A percentile compares a stretch with the other conserved stretches of the same genome.
Conservation (phyloP, 1,284 basidiomycete genomes). For the Lignosus rhinocerotis region DNA sequence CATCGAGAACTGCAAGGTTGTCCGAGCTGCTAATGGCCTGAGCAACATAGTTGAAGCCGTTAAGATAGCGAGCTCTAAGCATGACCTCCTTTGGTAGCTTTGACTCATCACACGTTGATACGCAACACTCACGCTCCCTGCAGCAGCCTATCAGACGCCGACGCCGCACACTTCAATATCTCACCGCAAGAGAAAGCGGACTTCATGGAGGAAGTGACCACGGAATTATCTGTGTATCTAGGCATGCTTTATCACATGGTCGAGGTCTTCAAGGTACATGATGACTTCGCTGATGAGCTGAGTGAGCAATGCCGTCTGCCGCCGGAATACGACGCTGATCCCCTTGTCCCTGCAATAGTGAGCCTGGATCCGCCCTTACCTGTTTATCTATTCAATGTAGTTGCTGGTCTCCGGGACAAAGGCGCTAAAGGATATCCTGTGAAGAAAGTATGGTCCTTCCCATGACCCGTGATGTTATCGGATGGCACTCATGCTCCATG, state of each 20-base stretch:
- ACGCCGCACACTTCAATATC: conserved; percentile 69
- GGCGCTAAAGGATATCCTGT: conserved; percentile 94
- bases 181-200: conserved; percentile 71
- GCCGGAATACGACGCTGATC: conserved; percentile 15
- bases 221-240: conserved; percentile 88
- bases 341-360: conserved; percentile 54
- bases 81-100: conserved; percentile 76
- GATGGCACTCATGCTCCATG: conserved; percentile 19
- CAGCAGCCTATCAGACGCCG: conserved; percentile 73
- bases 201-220: conserved; percentile 83
- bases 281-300: conserved; percentile 92
- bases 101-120: background rate
- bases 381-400: conserved; percentile 87
- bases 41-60: conserved; percentile 84
- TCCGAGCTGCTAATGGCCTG: conserved; percentile 84
- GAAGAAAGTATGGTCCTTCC: conserved; percentile 70
- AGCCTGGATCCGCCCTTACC: conserved; percentile 93
- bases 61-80: conserved; percentile 88
- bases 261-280: conserved; percentile 88
- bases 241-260: conserved; percentile 94
- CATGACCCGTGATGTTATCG: conserved; percentile 20
- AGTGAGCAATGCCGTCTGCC: conserved; percentile 59
- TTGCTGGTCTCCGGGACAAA: conserved; percentile 90
- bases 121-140: conserved; percentile 10
- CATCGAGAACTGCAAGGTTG: conserved; percentile 88